Evolutionary conservation across 108 stramenopile genomes (phyloP), one percentile per base, ranked within the genome.

Genomic region (Fistulifera solaris): DNA sequence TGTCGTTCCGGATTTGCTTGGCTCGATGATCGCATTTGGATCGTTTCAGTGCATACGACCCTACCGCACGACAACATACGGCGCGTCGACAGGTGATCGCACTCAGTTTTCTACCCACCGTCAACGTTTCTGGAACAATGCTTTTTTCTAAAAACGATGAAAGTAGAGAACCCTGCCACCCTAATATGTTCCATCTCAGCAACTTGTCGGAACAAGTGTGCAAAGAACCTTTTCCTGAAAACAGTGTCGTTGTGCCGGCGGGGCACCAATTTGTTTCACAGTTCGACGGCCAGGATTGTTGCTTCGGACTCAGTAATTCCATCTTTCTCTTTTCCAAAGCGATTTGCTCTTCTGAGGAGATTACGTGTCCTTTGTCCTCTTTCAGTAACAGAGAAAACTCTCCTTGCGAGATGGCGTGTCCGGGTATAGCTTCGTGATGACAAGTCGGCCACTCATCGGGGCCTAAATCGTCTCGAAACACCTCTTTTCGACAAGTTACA

Each of bases 141-240:
- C 82, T 82, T 16, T 44, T 50, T 12, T 70, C 70, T 17, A 91
- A 51, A 6, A 86, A 45, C 8, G 73, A 56, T 25, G 82, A 66
- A 21, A 91, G 57, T 1, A 91, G 65, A 18, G 83, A 78, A 39
- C 89, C 89, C 55, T 91, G 89, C 52, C 84, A 25, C 3, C 89
- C 89, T 24, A 91, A 58, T 50, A 57, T 79, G 48, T 91, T 91
- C 85, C 85, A 91, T 38, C 85, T 70, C 57, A 73, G 72, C 35
- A 91, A 66, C 62, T 91, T 91, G 59, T 91, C 89, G 0, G 83
- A 85, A 58, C 79, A 84, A 24, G 71, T 73, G 40, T 84, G 83
- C 15, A 76, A 58, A 22, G 62, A 54, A 5, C 83, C 79, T 42
- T 61, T 49, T 19, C 65, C 52, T 28, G 48, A 68, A 24, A 61